phyloP scores from a whole-genome alignment of 108 stramenopile species.

The Nannochloropsis salina region DNA sequence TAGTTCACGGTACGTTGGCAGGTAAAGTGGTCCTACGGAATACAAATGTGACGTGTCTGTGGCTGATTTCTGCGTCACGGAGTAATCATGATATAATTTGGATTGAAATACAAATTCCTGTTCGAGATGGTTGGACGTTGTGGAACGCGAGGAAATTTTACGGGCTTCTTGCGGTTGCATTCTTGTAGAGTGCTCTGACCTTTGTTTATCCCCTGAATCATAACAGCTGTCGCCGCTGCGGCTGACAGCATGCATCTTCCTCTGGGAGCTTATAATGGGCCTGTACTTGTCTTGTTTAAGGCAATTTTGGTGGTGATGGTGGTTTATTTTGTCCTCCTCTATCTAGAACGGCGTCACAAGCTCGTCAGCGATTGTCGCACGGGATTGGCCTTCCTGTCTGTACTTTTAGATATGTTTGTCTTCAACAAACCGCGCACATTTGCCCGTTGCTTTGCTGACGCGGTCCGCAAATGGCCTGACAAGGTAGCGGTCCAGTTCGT shows the following conservation, averaged over 20 bases:
- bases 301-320: background rate
- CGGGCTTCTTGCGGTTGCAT: too few species aligned
- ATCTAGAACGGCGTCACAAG: background rate
- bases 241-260: background rate
- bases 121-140: too few species aligned
- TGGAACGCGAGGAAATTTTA: too few species aligned
- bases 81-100: too few species aligned
- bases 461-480: conserved; percentile 27
- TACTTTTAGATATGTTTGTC: background rate
- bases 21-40: too few species aligned
- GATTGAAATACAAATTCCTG: too few species aligned
- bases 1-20: background rate
- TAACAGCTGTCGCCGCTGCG: background rate
- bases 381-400: background rate
- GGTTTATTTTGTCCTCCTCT: background rate
- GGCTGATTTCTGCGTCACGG: too few species aligned
- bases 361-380: background rate
- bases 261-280: background rate
- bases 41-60: too few species aligned
- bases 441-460: conserved; percentile 7
- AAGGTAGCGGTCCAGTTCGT: conserved; percentile 24
- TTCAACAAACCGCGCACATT: background rate
- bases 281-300: background rate
- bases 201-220: too few species aligned
- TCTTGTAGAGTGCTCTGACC: too few species aligned